phyloP scores from a whole-genome alignment of 192 early-diverging fungal genomes.

The Coemansia sp. region DNA sequence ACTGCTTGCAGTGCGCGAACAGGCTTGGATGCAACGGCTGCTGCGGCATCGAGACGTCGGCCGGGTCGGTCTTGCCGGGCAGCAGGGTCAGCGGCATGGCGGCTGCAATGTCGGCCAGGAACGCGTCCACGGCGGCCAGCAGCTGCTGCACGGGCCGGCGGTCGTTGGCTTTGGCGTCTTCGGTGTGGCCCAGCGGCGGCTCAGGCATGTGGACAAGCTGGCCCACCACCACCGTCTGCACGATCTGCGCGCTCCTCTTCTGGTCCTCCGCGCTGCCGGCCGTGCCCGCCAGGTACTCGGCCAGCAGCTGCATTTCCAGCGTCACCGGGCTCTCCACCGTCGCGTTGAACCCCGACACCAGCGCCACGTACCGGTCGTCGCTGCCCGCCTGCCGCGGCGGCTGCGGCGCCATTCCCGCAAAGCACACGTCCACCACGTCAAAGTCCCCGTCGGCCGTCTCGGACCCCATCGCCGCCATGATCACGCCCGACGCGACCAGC shows the following conservation, averaged over 20 bases:
- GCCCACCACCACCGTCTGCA: slow-evolving; percentile 75
- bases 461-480: slow-evolving; percentile 75
- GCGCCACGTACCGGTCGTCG: slow-evolving; percentile 65
- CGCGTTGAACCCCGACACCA: slow-evolving; percentile 79
- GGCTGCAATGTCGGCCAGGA: slow-evolving; percentile 62
- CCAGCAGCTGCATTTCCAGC: slow-evolving; percentile 67
- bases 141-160: slow-evolving; percentile 47
- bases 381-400: slow-evolving; percentile 13
- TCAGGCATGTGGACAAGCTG: slow-evolving; percentile 56
- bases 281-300: slow-evolving; percentile 78
- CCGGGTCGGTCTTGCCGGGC: slow-evolving; percentile 79
- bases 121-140: slow-evolving; percentile 59
- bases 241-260: slow-evolving; percentile 56
- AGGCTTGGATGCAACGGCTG: slow-evolving; percentile 75
- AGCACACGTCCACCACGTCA: slow-evolving; percentile 81
- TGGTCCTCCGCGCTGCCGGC: slow-evolving; percentile 62
- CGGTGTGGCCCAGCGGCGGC: slow-evolving; percentile 48
- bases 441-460: slow-evolving; percentile 79
- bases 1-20: slow-evolving; percentile 60
- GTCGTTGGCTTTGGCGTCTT: slow-evolving; percentile 52
- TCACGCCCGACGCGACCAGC: slow-evolving; percentile 73
- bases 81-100: slow-evolving; percentile 71
- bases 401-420: slow-evolving; percentile 64
- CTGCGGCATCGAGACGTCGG: slow-evolving; percentile 79
- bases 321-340: slow-evolving; percentile 37